Percentiles rank a stretch among this genome's conserved stretches.
phyloP scores from a whole-genome alignment of 192 early-diverging fungal genomes.

The Entomortierella parvispora region DNA sequence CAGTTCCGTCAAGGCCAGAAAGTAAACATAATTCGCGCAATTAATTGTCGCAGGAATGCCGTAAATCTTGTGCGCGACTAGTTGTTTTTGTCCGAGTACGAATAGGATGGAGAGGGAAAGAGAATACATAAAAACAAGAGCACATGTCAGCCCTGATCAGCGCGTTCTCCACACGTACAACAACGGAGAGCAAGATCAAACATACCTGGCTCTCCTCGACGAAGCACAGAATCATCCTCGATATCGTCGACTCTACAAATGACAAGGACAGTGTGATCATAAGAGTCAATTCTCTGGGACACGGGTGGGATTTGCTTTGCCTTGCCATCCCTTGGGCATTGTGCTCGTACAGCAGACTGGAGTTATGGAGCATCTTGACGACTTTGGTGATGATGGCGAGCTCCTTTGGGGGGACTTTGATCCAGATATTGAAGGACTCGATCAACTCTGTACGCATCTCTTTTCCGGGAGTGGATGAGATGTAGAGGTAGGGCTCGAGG shows the following conservation, averaged over 20 bases:
- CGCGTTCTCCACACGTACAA: background rate
- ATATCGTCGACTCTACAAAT: conserved; percentile 90
- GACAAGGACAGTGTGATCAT: background rate
- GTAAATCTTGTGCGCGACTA: conserved; percentile 95
- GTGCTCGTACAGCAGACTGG: conserved; percentile 81
- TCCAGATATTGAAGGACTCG: conserved; percentile 91
- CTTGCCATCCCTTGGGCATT: background rate
- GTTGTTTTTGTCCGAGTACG: conserved; percentile 8
- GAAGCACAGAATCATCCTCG: conserved; percentile 90
- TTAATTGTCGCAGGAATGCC: conserved; percentile 94
- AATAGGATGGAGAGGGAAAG: no score
- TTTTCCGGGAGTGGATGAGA: conserved; percentile 89
- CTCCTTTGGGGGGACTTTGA: conserved; percentile 75
- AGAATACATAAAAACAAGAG: background rate
- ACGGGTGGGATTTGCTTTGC: background rate
- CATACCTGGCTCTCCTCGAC: conserved; percentile 82
- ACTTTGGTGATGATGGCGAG: conserved; percentile 80
- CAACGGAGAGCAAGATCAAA: background rate
- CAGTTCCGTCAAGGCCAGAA: conserved; percentile 87
- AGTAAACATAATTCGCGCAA: conserved; percentile 97
- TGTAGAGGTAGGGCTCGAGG: conserved; percentile 94
- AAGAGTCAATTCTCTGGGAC: background rate
- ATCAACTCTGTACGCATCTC: conserved; percentile 93
- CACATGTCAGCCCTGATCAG: background rate
- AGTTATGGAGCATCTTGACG: conserved; percentile 95